A percentile compares a stretch with the other conserved stretches of the same genome.
These are phyloP conservation scores for Geranium rotundifolium DNA, from an alignment of 345 rosid species.

Conservation along the genomic window DNA sequence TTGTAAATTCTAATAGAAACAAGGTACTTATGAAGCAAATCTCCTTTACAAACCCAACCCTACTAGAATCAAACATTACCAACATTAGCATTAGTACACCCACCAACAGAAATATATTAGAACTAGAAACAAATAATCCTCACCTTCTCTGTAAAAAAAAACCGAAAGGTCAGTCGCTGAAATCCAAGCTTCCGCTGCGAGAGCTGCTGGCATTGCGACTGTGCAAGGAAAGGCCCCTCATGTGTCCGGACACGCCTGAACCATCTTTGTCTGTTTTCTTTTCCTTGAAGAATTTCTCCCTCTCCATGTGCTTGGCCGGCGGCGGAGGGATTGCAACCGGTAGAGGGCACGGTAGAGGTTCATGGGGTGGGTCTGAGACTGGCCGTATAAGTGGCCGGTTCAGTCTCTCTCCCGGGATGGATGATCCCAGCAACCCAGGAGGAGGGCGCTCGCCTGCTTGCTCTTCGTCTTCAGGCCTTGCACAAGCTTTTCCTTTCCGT, in stretches of 20 bases:
- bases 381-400: conserved; percentile 80
- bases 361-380: conserved; percentile 31
- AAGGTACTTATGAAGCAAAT: too few relatives aligned
- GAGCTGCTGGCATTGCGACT: conserved; percentile 83
- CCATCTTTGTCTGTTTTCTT: conserved; percentile 45
- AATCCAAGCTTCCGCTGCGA: conserved; percentile 61
- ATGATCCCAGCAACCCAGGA: conserved; percentile 39
- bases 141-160: too few relatives aligned
- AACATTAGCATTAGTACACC: too few relatives aligned
- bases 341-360: conserved; percentile 26
- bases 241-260: conserved; percentile 41
- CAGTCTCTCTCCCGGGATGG: conserved; percentile 41
- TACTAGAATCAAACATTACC: too few relatives aligned
- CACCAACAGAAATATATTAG: too few relatives aligned
- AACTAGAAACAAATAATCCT: too few relatives aligned
- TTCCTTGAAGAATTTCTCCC: conserved; percentile 89
- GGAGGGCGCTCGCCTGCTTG: conserved; percentile 20
- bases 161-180: conserved; percentile 34
- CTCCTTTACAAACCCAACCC: too few relatives aligned
- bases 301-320: conserved; percentile 76
- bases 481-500: conserved; percentile 82
- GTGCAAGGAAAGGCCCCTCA: conserved; percentile 70
- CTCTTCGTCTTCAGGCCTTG: conserved; percentile 72
- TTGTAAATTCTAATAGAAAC: too few relatives aligned
- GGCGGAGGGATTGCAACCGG: conserved; percentile 80